A percentile compares a stretch with the other conserved stretches of the same genome.
Evolutionary conservation across 2,329 filamentous ascomycete genomes (phyloP).

Genomic region (Cercospora sp.): DNA sequence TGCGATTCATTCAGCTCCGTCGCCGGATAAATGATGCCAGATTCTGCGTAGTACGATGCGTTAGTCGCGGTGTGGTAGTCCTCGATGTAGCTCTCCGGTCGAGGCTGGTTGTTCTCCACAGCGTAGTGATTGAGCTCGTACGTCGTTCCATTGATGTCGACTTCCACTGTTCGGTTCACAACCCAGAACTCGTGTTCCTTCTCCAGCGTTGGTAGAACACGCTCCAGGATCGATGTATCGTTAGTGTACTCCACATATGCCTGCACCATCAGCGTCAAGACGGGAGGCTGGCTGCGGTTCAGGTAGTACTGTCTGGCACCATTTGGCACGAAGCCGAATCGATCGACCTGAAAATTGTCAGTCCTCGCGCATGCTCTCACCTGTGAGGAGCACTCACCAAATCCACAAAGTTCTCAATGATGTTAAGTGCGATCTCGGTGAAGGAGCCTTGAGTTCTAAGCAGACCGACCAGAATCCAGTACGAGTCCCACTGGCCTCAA

Average conservation of each 20-base stretch:
- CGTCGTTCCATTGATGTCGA: slow-evolving; percentile 47
- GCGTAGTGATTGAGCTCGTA: slow-evolving; percentile 62
- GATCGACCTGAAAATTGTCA: slow-evolving; percentile 47
- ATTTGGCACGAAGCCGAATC: slow-evolving; percentile 67
- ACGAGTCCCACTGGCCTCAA: slow-evolving; percentile 7
- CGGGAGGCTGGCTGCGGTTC: slow-evolving; percentile 66
- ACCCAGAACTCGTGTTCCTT: slow-evolving; percentile 65
- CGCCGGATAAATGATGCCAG: slow-evolving; percentile 60
- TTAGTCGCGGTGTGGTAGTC: slow-evolving; percentile 68
- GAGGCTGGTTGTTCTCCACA: slow-evolving; percentile 64
- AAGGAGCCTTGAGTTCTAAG: slow-evolving; percentile 65
- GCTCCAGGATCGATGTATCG: slow-evolving; percentile 60
- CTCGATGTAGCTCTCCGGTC: slow-evolving; percentile 66
- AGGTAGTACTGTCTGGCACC: slow-evolving; percentile 67
- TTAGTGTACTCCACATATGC: slow-evolving; percentile 65
- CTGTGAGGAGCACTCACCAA: slow-evolving; percentile 37
- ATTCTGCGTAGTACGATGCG: slow-evolving; percentile 59
- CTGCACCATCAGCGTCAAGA: slow-evolving; percentile 66
- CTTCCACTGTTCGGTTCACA: slow-evolving; percentile 58
- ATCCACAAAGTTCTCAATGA: slow-evolving; percentile 69
- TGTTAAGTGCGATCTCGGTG: slow-evolving; percentile 63
- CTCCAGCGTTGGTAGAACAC: slow-evolving; percentile 62
- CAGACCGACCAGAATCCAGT: slow-evolving; percentile 58
- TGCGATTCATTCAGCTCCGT: slow-evolving; percentile 54
- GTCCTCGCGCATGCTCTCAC: neutral